A percentile compares a stretch with the other conserved stretches of the same genome.
Evolutionary conservation across 345 rosid species (phyloP).

Genomic region (sweet orange (Citrus sinensis)): DVS_A1.0 CM039164.1:27763501-27764000

Average conservation of each 20-base stretch:
- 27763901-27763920: not conserved
- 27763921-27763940: not conserved
- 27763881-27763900: not conserved
- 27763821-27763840: slow-evolving; percentile 1
- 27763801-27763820: not conserved
- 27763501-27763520: too few species aligned
- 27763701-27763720: not conserved
- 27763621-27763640: not conserved
- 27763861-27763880: not conserved
- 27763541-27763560: too few species aligned
- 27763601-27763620: not conserved
- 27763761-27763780: slow-evolving; percentile 2
- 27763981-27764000: not conserved
- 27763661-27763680: slow-evolving; percentile 1
- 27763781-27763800: not conserved
- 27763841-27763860: not conserved
- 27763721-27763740: slow-evolving; percentile 13
- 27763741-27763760: slow-evolving; percentile 7
- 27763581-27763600: not conserved
- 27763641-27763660: slow-evolving; percentile 13
- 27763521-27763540: too few species aligned
- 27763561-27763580: too few species aligned
- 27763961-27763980: not conserved
- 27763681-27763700: not conserved
- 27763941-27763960: too few species aligned